Conservation (phyloP, 768 basidiomycete genomes). For the Exsudoporus frostii region DNA sequence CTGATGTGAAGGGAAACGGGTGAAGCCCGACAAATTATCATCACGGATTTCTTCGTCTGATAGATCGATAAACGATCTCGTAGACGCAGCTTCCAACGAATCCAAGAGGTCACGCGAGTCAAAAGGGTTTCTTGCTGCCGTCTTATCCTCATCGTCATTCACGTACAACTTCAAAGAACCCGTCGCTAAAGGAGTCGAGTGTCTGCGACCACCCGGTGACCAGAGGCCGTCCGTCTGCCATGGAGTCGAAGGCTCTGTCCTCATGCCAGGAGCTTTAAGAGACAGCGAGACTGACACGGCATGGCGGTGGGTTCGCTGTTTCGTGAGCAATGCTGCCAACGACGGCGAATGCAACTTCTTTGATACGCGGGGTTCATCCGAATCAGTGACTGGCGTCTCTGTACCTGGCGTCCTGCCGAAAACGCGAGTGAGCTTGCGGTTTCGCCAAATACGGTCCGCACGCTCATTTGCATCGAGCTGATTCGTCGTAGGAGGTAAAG, state of each 20-base stretch:
- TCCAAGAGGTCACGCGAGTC: slow-evolving; percentile 9
- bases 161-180: slow-evolving; percentile 37
- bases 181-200: slow-evolving; percentile 54
- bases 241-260: slow-evolving; percentile 24
- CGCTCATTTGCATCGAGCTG: slow-evolving; percentile 61
- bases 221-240: slow-evolving; percentile 36
- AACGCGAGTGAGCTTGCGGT: slow-evolving; percentile 77
- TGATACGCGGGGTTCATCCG: slow-evolving; percentile 22
- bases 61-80: slow-evolving; percentile 57
- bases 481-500: slow-evolving; percentile 65
- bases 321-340: slow-evolving; percentile 28
- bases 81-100: slow-evolving; percentile 25
- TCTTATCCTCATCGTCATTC: slow-evolving; percentile 7
- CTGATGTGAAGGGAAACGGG: slow-evolving; percentile 28
- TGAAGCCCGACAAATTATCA: slow-evolving; percentile 33
- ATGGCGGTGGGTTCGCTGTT: slow-evolving; percentile 30
- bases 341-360: slow-evolving; percentile 26
- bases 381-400: slow-evolving; percentile 30
- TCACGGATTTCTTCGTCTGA: slow-evolving; percentile 55
- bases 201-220: slow-evolving; percentile 40
- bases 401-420: slow-evolving; percentile 65
- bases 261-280: slow-evolving; percentile 15
- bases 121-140: not conserved
- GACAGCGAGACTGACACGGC: slow-evolving; percentile 31
- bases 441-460: slow-evolving; percentile 66